Conservation (phyloP, 2,329 filamentous ascomycete species). For the Tolypocladium amazonense region DNA sequence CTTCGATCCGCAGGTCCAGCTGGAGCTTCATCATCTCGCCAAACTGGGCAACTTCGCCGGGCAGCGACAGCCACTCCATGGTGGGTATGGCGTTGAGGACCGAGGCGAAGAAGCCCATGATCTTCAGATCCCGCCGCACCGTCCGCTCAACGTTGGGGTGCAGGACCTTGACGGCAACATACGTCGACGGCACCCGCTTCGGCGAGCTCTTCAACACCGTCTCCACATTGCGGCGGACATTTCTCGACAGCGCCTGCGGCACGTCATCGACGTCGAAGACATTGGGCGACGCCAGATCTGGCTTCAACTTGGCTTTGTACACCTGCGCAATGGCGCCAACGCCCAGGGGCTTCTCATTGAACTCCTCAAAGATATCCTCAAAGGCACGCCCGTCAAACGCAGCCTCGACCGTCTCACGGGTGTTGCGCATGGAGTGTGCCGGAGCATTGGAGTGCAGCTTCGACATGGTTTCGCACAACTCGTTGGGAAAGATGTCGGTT, state of each 20-base stretch:
- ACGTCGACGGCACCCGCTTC: constrained; percentile 74
- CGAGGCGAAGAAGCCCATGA: constrained; percentile 87
- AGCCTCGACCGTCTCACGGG: constrained; percentile 66
- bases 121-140: constrained; percentile 81
- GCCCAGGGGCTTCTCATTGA: constrained; percentile 77
- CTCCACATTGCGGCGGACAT: constrained; percentile 73
- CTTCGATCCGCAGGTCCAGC: constrained; percentile 87
- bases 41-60: constrained; percentile 88
- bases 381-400: constrained; percentile 76
- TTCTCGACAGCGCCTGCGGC: constrained; percentile 45
- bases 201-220: constrained; percentile 79
- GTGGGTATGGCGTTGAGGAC: constrained; percentile 80
- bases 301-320: constrained; percentile 87
- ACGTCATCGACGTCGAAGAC: constrained; percentile 39
- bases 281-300: constrained; percentile 57
- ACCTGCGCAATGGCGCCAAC: constrained; percentile 97
- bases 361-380: constrained; percentile 92
- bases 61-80: constrained; percentile 93
- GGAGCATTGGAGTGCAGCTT: constrained; percentile 90
- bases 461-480: constrained; percentile 90
- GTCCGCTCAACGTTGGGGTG: constrained; percentile 85
- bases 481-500: constrained; percentile 88
- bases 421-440: constrained; percentile 73
- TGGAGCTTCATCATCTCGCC: constrained; percentile 99
- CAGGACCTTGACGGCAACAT: constrained; percentile 92